Conservation (phyloP, 192 early-diverging fungal genomes). For the Podila epigama region DNA sequence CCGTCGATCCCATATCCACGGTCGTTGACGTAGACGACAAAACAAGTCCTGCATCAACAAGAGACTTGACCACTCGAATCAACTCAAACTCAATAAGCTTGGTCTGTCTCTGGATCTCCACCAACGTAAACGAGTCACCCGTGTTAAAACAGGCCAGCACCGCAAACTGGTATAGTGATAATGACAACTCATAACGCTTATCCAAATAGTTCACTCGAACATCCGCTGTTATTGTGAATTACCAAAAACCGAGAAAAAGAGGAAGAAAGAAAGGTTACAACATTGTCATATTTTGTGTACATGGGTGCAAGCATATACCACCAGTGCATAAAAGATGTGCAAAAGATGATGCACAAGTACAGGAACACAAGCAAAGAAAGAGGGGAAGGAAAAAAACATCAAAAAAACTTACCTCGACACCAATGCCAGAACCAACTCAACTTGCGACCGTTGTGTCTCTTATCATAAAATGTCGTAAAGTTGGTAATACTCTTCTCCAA, state of each 20-base stretch:
- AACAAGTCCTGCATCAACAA: slow-evolving; percentile 25
- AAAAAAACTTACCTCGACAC: slow-evolving; percentile 62
- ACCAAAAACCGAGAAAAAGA: background rate
- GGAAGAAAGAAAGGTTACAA: too few species aligned
- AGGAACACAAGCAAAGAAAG: background rate
- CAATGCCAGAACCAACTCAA: slow-evolving; percentile 86
- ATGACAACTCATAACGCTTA: slow-evolving; percentile 80
- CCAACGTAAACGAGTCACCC: slow-evolving; percentile 47
- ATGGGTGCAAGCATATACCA: too few species aligned
- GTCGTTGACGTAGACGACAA: slow-evolving; percentile 9
- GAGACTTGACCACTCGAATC: slow-evolving; percentile 66
- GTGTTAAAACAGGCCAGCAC: slow-evolving; percentile 76
- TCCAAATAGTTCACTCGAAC: slow-evolving; percentile 70
- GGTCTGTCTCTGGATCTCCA: slow-evolving; percentile 64
- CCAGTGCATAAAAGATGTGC: too few species aligned
- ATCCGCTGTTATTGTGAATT: too few species aligned
- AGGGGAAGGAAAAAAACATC: background rate
- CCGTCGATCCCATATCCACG: slow-evolving; percentile 9
- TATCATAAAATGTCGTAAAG: slow-evolving; percentile 78
- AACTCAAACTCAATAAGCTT: slow-evolving; percentile 64
- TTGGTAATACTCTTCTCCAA: slow-evolving; percentile 71
- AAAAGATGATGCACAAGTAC: too few species aligned
- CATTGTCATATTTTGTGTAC: too few species aligned
- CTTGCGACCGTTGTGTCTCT: slow-evolving; percentile 76
- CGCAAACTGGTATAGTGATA: slow-evolving; percentile 75